A percentile compares a stretch with the other conserved stretches of the same genome.
Conservation (phyloP, 768 basidiomycete species). For the Leccinum variicolor region DNA sequence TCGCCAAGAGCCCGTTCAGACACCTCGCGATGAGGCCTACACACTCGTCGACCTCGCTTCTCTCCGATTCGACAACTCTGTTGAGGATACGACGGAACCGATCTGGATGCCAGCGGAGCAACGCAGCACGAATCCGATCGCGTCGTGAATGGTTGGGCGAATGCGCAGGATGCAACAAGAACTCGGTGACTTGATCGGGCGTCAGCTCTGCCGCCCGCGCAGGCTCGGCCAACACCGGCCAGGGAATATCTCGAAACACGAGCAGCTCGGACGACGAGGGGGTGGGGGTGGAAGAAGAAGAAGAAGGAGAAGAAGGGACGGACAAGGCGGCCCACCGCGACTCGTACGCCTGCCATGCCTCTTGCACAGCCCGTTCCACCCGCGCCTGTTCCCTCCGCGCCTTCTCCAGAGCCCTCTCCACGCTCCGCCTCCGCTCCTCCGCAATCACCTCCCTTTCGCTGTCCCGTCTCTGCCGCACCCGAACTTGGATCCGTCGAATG, state of each 20-base stretch:
- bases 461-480: slow-evolving; percentile 48
- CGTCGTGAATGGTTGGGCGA: slow-evolving; percentile 55
- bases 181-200: slow-evolving; percentile 49
- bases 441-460: slow-evolving; percentile 45
- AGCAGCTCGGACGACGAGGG: slow-evolving; percentile 41
- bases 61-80: slow-evolving; percentile 53
- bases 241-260: slow-evolving; percentile 63
- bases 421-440: slow-evolving; percentile 42
- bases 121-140: slow-evolving; percentile 62
- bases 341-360: slow-evolving; percentile 67
- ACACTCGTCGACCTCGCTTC: slow-evolving; percentile 51
- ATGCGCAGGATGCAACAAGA: slow-evolving; percentile 65
- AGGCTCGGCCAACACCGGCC: slow-evolving; percentile 57
- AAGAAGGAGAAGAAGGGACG: background rate
- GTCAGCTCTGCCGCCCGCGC: slow-evolving; percentile 47
- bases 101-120: slow-evolving; percentile 82
- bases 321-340: slow-evolving; percentile 55
- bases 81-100: slow-evolving; percentile 57
- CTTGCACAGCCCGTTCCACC: slow-evolving; percentile 42
- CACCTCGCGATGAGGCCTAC: slow-evolving; percentile 65
- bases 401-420: slow-evolving; percentile 37
- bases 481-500: slow-evolving; percentile 49
- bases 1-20: slow-evolving; percentile 61
- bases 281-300: background rate
- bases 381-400: slow-evolving; percentile 42